Conservation (phyloP, 2,329 filamentous ascomycete genomes). For the Trichoderma citrinoviride region DNA sequence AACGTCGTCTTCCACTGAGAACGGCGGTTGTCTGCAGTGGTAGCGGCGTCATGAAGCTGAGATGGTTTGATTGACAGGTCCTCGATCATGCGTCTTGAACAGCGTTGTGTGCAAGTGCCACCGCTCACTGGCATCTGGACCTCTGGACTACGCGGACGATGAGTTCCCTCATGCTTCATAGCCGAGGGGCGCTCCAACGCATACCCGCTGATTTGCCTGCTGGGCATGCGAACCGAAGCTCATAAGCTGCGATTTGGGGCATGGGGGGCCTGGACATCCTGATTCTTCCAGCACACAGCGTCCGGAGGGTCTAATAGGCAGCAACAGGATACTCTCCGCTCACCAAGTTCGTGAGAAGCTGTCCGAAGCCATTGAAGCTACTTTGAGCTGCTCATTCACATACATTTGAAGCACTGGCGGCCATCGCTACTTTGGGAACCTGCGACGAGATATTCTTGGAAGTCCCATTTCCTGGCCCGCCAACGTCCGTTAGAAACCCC, state of each 20-base stretch:
- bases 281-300: not conserved
- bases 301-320: not conserved
- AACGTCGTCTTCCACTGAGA: conserved; percentile 14
- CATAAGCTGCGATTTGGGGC: not conserved
- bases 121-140: not conserved
- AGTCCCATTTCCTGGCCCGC: not conserved
- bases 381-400: not conserved
- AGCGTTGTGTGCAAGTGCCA: conserved; percentile 1
- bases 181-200: not conserved
- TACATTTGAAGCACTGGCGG: not conserved
- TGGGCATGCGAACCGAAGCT: not conserved
- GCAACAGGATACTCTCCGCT: not conserved
- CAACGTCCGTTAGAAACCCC: not conserved
- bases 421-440: not conserved
- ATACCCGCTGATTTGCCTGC: not conserved
- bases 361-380: not conserved
- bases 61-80: conserved; percentile 5
- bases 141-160: not conserved
- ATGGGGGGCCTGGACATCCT: not conserved
- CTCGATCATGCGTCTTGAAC: conserved; percentile 2
- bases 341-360: too few relatives aligned
- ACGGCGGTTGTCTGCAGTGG: conserved; percentile 16
- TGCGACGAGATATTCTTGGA: not conserved
- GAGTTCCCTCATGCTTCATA: not conserved
- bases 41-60: conserved; percentile 17